Evolutionary conservation across 768 basidiomycete species (phyloP).

Genomic region (Tylopilus balloui): DNA sequence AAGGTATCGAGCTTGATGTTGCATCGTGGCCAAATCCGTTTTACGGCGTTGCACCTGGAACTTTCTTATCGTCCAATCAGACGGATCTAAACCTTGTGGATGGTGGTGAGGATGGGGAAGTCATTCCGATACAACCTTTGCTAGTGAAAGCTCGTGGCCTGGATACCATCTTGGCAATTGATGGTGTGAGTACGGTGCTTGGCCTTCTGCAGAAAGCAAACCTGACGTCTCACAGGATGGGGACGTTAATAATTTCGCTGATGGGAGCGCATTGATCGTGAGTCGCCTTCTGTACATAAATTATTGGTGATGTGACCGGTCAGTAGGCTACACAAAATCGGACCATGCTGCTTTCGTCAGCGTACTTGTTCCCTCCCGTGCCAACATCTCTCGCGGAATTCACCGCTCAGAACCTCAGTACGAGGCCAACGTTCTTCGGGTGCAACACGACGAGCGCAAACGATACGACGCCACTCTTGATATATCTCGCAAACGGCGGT

Average conservation of each 20-base stretch:
- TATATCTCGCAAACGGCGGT: slow-evolving; percentile 56
- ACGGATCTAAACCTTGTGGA: slow-evolving; percentile 34
- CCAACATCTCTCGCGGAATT: slow-evolving; percentile 28
- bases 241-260: slow-evolving; percentile 18
- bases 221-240: slow-evolving; percentile 6
- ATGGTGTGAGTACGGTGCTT: slow-evolving; percentile 29
- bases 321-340: slow-evolving; percentile 35
- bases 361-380: slow-evolving; percentile 33
- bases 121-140: slow-evolving; percentile 47
- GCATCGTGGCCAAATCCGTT: slow-evolving; percentile 38
- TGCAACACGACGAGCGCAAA: slow-evolving; percentile 30
- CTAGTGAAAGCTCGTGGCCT: slow-evolving; percentile 42
- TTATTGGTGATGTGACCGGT: not conserved
- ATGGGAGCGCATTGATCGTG: slow-evolving; percentile 27
- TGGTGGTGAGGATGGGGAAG: slow-evolving; percentile 41
- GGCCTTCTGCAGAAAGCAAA: not conserved
- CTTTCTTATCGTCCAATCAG: slow-evolving; percentile 34
- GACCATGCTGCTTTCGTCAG: slow-evolving; percentile 29
- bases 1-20: slow-evolving; percentile 26
- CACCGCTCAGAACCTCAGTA: slow-evolving; percentile 32
- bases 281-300: not conserved
- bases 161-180: slow-evolving; percentile 50
- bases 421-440: slow-evolving; percentile 44
- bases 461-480: slow-evolving; percentile 42
- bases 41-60: slow-evolving; percentile 30